phyloP scores from a whole-genome alignment of 2,329 filamentous ascomycete genomes.

The Alternaria alternata region DNA sequence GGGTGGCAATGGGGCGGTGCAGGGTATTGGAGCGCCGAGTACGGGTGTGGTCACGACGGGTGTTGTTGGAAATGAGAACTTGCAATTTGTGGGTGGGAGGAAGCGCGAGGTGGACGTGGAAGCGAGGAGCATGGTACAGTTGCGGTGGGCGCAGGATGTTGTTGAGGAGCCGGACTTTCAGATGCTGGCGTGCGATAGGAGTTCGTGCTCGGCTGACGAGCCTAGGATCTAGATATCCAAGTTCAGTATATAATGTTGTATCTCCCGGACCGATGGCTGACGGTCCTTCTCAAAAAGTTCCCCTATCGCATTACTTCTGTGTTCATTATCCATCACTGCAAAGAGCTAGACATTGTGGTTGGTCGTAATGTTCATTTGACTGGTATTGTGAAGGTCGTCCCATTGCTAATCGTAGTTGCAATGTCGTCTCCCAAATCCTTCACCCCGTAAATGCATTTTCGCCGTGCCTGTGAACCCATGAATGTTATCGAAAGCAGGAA shows the following conservation, averaged over 20 bases:
- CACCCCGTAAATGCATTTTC: slow-evolving; percentile 52
- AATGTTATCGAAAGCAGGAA: slow-evolving; percentile 51
- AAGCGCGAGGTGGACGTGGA: slow-evolving; percentile 31
- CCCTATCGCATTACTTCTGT: neutral
- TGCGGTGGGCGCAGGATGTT: slow-evolving; percentile 40
- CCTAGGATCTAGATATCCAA: slow-evolving; percentile 1
- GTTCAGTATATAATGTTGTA: slow-evolving; percentile 12
- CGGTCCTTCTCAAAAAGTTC: neutral
- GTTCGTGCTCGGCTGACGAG: slow-evolving; percentile 27
- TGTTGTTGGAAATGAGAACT: slow-evolving; percentile 60
- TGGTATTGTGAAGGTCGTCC: slow-evolving; percentile 46
- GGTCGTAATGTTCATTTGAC: slow-evolving; percentile 45
- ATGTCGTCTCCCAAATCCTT: slow-evolving; percentile 46
- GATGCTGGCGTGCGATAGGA: slow-evolving; percentile 35
- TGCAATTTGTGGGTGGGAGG: slow-evolving; percentile 49
- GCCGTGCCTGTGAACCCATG: slow-evolving; percentile 50
- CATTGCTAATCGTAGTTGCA: slow-evolving; percentile 48
- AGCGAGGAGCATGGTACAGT: slow-evolving; percentile 37
- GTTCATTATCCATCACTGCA: slow-evolving; percentile 7
- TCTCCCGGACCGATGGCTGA: neutral
- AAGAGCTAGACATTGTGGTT: slow-evolving; percentile 17
- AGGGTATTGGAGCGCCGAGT: slow-evolving; percentile 55
- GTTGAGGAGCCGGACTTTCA: slow-evolving; percentile 31
- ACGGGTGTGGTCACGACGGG: slow-evolving; percentile 58
- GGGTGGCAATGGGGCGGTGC: slow-evolving; percentile 60